Percentiles rank a stretch among this genome's conserved stretches.
These are phyloP conservation scores for Aspergillus vadensis DNA, from an alignment of 2,329 filamentous ascomycete species.

Conservation along the genomic window DNA sequence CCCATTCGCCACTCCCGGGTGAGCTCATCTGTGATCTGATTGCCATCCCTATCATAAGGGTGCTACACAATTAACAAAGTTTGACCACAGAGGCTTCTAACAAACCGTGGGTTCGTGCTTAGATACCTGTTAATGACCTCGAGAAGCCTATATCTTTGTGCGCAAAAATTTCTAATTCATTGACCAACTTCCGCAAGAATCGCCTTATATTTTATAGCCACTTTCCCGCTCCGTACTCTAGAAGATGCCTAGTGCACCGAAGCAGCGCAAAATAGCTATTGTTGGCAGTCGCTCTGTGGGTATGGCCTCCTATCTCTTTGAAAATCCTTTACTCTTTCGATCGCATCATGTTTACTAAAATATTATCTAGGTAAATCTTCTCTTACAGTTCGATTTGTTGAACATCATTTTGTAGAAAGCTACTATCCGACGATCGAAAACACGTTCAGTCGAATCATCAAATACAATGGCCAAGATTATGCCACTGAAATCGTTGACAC, in stretches of 20 bases:
- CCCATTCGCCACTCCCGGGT: constrained; percentile 21
- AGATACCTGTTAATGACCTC: neutral
- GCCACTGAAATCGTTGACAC: constrained; percentile 98
- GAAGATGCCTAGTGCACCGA: constrained; percentile 68
- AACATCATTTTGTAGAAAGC: constrained; percentile 96
- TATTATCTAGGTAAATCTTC: constrained; percentile 81
- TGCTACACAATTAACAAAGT: neutral
- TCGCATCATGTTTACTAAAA: constrained; percentile 14
- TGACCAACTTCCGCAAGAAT: neutral
- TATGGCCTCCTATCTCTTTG: constrained; percentile 47
- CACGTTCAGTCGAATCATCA: constrained; percentile 95
- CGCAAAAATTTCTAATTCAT: neutral
- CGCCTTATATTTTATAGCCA: neutral
- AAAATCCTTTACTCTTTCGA: neutral
- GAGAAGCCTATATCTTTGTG: neutral
- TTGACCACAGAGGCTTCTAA: neutral
- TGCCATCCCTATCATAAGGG: constrained; percentile 3
- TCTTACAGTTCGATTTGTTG: constrained; percentile 93
- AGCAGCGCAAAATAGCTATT: constrained; percentile 94
- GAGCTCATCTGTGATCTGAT: constrained; percentile 12
- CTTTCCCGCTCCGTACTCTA: constrained; percentile 1
- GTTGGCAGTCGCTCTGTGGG: constrained; percentile 91
- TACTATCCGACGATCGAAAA: constrained; percentile 99
- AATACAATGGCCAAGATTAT: constrained; percentile 89
- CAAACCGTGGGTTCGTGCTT: neutral